Evolutionary conservation across 495 filamentous ascomycete genomes (phyloP), one percentile per base, ranked within the genome.

Genomic region (Tricharina praecox): DNA sequence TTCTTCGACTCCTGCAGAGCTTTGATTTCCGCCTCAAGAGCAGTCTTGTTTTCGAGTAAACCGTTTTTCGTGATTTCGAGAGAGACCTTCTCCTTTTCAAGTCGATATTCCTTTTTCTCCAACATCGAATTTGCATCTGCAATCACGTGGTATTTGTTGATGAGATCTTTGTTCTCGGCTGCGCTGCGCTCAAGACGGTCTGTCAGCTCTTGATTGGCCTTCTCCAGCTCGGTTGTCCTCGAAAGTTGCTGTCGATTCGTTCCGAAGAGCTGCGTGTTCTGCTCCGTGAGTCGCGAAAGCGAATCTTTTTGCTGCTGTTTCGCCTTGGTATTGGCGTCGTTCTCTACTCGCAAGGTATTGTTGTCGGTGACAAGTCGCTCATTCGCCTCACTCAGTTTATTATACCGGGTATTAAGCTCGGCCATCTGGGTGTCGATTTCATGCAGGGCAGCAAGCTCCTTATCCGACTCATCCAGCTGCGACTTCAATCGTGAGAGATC

Each of bases 181-280:
- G 47, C 36, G 16, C 45, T 15, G 7, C 46, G 21, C 18, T 9
- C 13, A 13, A 25, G 11, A 13, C 40, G 8, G 8, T 11, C 24
- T 2, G 13, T 26, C 13, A 43, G 40, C 40, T 43, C 40, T 26
- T 57, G 38, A 28, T 53, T 58, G 20, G 58, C 45, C 28, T 42
- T 24, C 35, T 53, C 46, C 15, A 57, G 42, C 23, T 18, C 23
- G 4, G 45, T 49, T 13, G 53, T 53, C 46, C 53, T 45, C 26
- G 52, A 34, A 10, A 58, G 54, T 15, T 53, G 23, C 28, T 58
- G 57, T 51, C 46, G 53, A 23, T 46, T 57, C 46, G 49, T 50
- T 39, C 50, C 36, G 24, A 49, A 50, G 33, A 58, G 50, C 20
- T 58, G 57, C 47, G 50, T 47, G 50, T 57, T 47, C 43, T 58